phyloP scores from a whole-genome alignment of 148 eudicot species.

The Silene latifolia region DNA sequence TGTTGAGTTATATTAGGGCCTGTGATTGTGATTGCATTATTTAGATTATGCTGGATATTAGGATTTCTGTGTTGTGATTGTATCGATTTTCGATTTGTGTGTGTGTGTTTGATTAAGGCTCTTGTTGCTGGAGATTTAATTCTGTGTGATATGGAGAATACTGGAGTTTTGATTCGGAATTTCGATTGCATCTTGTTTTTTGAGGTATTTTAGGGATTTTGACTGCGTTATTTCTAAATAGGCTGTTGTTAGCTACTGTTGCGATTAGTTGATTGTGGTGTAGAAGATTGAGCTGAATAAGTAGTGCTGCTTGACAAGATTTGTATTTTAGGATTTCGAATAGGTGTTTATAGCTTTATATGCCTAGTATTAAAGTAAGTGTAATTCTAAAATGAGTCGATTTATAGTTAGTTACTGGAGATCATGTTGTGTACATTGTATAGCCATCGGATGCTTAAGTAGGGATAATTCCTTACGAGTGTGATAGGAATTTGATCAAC shows the following conservation, averaged over 20 bases:
- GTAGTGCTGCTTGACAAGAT: neutral
- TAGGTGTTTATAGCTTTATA: neutral
- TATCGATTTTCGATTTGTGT: neutral
- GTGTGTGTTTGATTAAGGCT: too few relatives aligned
- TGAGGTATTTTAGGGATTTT: neutral
- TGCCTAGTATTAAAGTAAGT: neutral
- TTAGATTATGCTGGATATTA: neutral
- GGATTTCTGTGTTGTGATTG: neutral
- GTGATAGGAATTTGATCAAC: neutral
- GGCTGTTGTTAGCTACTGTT: neutral
- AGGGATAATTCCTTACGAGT: neutral
- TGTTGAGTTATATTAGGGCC: neutral
- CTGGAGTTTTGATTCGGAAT: neutral
- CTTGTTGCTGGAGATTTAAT: too few relatives aligned
- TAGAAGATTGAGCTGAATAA: neutral
- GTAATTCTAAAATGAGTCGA: neutral
- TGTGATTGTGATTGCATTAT: neutral
- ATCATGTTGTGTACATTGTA: neutral
- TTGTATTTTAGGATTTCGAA: too few relatives aligned
- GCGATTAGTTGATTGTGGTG: neutral
- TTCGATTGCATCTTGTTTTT: neutral
- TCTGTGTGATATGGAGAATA: too few relatives aligned
- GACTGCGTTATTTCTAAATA: neutral
- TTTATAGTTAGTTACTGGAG: neutral
- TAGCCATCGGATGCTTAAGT: neutral